Base-by-base conservation (phyloP, 257 asterid species). In the Striga asiatica region DNA sequence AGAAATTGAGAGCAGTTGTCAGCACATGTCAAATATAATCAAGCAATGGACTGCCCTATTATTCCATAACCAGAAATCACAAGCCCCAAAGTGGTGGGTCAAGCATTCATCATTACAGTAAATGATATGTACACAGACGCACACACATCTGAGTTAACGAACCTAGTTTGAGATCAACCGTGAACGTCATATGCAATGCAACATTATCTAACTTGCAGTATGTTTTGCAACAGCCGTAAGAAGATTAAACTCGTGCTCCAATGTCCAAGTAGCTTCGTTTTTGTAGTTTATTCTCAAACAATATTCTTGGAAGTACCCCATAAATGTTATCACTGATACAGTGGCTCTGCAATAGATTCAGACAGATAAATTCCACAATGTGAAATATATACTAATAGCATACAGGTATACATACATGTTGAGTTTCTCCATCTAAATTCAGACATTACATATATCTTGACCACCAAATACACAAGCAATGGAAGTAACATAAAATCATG, bases 311-410 rank as follows among this genome's bases (percentile, higher is more conserved):
- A 78, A 86, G 68, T 78, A 72, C 46, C 96, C 98, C 2, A 62
- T 66, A 12, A 54, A 78, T 28, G 86, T 76, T 46, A 86, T 66
- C 58, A 83, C 59, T 14, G 96, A 76, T 64, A 86, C 72, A 19
- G 83, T 81, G 45, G 95, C 93, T 65, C 96, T 89, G 37, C 74
- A 67, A 38, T n/a, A n/a, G n/a, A n/a, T n/a, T n/a, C n/a, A n/a
- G n/a, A n/a, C n/a, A n/a, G n/a, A n/a, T n/a, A n/a, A n/a, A n/a
- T n/a, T n/a, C n/a, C n/a, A n/a, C n/a, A n/a, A n/a, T n/a, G n/a
- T n/a, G n/a, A n/a, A n/a, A n/a, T n/a, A n/a, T n/a, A 27, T 2
- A 27, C 32, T 27, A 27, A 27, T 2, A 27, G 7, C 5, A 27
- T 27, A 7, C 3, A 3, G 32, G 7, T 20, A 43, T 43, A 17